Evolutionary conservation across 2,329 filamentous ascomycete species (phyloP).

Genomic region (Ilyonectria mors-panacis): DNA sequence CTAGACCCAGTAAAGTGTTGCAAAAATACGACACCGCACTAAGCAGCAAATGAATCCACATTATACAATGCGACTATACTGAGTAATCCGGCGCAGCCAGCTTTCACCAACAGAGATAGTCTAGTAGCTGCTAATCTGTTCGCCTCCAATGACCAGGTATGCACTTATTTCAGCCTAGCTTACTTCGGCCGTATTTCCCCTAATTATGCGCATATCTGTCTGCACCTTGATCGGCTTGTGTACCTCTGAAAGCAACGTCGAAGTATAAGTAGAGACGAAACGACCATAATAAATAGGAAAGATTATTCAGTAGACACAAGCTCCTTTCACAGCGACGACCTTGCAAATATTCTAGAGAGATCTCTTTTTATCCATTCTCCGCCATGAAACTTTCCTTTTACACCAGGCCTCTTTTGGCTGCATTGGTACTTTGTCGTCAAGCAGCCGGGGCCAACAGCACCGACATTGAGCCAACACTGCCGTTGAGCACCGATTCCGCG

Average conservation of each 20-base stretch:
- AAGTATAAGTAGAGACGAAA: conserved; percentile 8
- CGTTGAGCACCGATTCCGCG: conserved; percentile 12
- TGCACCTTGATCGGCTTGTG: not conserved
- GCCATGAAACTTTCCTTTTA: conserved; percentile 13
- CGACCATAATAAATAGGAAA: not conserved
- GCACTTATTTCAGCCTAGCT: not conserved
- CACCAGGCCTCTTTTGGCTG: conserved; percentile 9
- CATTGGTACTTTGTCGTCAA: not conserved
- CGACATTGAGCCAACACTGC: conserved; percentile 7
- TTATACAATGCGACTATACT: not conserved
- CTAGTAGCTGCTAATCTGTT: not conserved
- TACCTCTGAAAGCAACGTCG: not conserved
- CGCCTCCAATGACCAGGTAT: not conserved
- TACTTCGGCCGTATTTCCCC: not conserved
- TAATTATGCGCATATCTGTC: not conserved
- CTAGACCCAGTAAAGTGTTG: not conserved
- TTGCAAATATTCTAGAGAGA: not conserved
- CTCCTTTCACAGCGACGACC: not conserved
- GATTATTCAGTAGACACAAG: not conserved
- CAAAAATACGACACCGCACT: too few species aligned
- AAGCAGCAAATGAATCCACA: not conserved
- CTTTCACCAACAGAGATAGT: not conserved
- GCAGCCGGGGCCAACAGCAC: conserved; percentile 2
- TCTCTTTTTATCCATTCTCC: not conserved
- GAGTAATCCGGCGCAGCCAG: not conserved